Percentiles rank a stretch among this genome's conserved stretches.
phyloP scores from a whole-genome alignment of 73 alveolate species.

The Tetrahymena thermophila region DNA sequence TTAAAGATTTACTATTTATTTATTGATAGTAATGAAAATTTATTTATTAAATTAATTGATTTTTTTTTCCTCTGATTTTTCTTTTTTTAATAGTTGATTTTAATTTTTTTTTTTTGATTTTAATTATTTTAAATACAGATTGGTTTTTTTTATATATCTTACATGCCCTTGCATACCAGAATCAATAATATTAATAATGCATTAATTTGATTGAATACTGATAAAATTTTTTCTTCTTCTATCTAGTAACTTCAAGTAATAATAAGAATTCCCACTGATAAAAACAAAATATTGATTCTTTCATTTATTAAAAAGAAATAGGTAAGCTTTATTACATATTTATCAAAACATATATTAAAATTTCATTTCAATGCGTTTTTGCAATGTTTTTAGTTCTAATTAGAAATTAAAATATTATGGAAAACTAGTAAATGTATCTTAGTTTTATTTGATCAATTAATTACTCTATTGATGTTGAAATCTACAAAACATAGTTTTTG shows the following conservation, averaged over 20 bases:
- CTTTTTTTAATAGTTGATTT: not conserved
- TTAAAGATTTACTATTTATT: not conserved
- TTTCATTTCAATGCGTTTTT: too few relatives aligned
- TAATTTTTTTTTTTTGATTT: not conserved
- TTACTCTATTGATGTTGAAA: too few relatives aligned
- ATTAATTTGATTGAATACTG: not conserved
- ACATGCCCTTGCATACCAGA: not conserved
- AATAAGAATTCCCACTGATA: not conserved
- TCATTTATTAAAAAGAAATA: too few relatives aligned
- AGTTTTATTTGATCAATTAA: too few relatives aligned
- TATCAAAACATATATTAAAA: too few relatives aligned
- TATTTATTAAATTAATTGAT: not conserved
- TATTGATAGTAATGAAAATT: not conserved
- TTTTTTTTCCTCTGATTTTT: not conserved
- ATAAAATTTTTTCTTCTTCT: not conserved
- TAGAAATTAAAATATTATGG: too few relatives aligned
- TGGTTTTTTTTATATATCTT: not conserved
- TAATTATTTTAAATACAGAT: not conserved
- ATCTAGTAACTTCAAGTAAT: not conserved
- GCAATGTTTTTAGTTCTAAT: too few relatives aligned
- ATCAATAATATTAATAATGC: not conserved
- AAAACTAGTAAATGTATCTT: too few relatives aligned
- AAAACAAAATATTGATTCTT: too few relatives aligned
- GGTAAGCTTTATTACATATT: too few relatives aligned
- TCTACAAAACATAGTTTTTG: too few relatives aligned